Percentiles rank a stretch among this genome's conserved stretches.
phyloP scores from a whole-genome alignment of 169 alveolate genomes.

The Theileria equi region DNA sequence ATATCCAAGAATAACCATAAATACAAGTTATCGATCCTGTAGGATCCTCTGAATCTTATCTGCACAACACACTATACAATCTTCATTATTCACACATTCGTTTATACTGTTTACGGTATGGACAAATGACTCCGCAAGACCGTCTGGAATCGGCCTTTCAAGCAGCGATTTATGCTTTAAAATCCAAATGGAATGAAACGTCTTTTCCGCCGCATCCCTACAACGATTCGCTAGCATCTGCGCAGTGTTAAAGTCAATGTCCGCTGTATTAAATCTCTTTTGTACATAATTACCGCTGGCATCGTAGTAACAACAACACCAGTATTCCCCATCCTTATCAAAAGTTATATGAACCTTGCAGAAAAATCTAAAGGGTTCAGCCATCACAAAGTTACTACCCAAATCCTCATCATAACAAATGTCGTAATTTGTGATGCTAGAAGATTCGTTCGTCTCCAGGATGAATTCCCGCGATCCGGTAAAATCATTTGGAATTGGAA shows the following conservation, averaged over 20 bases:
- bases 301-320: slow-evolving; percentile 64
- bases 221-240: slow-evolving; percentile 44
- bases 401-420: slow-evolving; percentile 20
- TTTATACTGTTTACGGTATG: not conserved
- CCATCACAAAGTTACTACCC: slow-evolving; percentile 21
- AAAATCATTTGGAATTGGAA: slow-evolving; percentile 17
- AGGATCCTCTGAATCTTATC: slow-evolving; percentile 1
- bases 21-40: too few relatives aligned
- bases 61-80: slow-evolving; percentile 6
- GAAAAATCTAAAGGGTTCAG: slow-evolving; percentile 24
- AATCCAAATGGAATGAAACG: slow-evolving; percentile 56
- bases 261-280: slow-evolving; percentile 37
- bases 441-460: slow-evolving; percentile 1
- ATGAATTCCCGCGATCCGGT: not conserved
- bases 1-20: too few relatives aligned
- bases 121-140: slow-evolving; percentile 3
- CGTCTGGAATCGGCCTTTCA: slow-evolving; percentile 32
- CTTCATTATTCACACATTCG: not conserved
- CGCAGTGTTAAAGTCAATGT: slow-evolving; percentile 49
- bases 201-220: slow-evolving; percentile 46
- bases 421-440: slow-evolving; percentile 8
- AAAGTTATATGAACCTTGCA: slow-evolving; percentile 43
- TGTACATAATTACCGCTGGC: slow-evolving; percentile 23
- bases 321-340: slow-evolving; percentile 18
- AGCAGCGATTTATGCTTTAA: slow-evolving; percentile 37